Evolutionary conservation across 176 grass and related monocot species (phyloP).

Genomic region (Oryza australiensis): DNA sequence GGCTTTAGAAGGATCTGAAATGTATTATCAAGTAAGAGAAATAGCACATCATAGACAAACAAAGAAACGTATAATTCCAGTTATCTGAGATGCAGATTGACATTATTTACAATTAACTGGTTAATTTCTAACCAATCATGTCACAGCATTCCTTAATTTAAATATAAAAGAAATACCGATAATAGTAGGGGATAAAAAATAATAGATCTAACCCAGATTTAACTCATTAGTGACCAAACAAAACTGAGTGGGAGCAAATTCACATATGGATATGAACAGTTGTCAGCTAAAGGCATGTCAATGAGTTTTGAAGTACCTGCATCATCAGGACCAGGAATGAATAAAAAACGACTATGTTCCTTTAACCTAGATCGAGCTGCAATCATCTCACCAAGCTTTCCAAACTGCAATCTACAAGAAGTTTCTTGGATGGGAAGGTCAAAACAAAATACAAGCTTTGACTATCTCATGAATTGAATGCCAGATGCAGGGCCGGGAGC

Average conservation of each 20-base stretch:
- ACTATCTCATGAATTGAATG: slow-evolving; percentile 58
- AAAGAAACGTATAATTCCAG: slow-evolving; percentile 5
- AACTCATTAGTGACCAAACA: slow-evolving; percentile 3
- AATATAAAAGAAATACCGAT: slow-evolving; percentile 22
- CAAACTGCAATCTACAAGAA: slow-evolving; percentile 79
- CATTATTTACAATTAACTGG: slow-evolving; percentile 7
- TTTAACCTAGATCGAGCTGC: slow-evolving; percentile 71
- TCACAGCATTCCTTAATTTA: slow-evolving; percentile 27
- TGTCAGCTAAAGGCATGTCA: slow-evolving; percentile 19
- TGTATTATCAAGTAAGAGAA: slow-evolving; percentile 23
- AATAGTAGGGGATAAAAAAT: background rate
- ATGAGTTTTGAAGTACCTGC: slow-evolving; percentile 58
- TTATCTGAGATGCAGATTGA: background rate
- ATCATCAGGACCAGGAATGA: slow-evolving; percentile 90
- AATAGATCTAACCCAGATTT: slow-evolving; percentile 5
- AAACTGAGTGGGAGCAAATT: background rate
- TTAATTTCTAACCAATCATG: background rate
- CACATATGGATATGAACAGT: slow-evolving; percentile 3
- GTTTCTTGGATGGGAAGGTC: background rate
- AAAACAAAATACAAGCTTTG: background rate
- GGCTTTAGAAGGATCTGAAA: slow-evolving; percentile 83
- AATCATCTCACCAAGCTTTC: slow-evolving; percentile 87
- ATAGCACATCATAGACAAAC: background rate
- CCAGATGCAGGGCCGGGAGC: slow-evolving; percentile 76
- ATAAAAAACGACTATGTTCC: slow-evolving; percentile 85